Evolutionary conservation across 140 eudicot genomes (phyloP).

Genomic region (Flaveria floridana): DNA sequence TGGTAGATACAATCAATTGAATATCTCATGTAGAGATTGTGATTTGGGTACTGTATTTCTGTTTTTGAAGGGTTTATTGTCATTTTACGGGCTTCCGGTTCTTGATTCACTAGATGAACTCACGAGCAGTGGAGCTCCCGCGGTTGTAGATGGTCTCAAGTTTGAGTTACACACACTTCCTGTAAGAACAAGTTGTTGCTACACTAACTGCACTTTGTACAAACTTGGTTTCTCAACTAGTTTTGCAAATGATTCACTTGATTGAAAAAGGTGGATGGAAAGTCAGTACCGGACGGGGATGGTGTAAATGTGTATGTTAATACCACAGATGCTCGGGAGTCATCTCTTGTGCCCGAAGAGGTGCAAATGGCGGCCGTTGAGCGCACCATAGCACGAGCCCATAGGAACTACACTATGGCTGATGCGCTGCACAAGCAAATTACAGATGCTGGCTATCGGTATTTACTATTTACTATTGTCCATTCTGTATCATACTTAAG

Average conservation of each 20-base stretch:
- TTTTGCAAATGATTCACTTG: conserved; percentile 14
- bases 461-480: background rate
- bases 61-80: conserved; percentile 51
- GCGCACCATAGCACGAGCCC: conserved; percentile 59
- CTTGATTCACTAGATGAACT: conserved; percentile 61
- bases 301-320: conserved; percentile 68
- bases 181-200: conserved; percentile 40
- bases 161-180: conserved; percentile 76
- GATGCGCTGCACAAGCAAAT: conserved; percentile 60
- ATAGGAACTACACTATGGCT: conserved; percentile 52
- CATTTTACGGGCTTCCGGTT: conserved; percentile 69
- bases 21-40: background rate
- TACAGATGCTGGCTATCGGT: conserved; percentile 40
- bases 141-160: conserved; percentile 50
- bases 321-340: conserved; percentile 51
- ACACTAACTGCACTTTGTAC: background rate
- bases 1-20: background rate
- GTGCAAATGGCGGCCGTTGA: conserved; percentile 53
- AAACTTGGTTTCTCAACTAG: background rate
- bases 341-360: conserved; percentile 65
- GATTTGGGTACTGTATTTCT: background rate
- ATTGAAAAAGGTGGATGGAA: conserved; percentile 54
- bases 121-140: conserved; percentile 32
- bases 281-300: conserved; percentile 90
- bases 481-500: background rate